A percentile compares a stretch with the other conserved stretches of the same genome.
Conservation (phyloP, 257 asterid genomes). For the Linaria vulgaris region DNA sequence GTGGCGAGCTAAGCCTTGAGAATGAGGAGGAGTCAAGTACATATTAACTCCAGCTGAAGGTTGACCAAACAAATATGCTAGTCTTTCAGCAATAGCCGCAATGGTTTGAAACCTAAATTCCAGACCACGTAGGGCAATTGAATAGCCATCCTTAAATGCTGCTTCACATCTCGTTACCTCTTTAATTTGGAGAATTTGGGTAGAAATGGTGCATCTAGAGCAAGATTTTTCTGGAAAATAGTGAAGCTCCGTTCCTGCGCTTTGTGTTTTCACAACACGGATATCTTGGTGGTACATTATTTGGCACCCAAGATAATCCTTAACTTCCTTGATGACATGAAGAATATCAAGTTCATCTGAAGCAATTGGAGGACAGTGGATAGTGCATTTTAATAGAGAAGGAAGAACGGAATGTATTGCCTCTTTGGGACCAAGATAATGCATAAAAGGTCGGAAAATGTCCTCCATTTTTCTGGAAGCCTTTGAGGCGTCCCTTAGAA, state of each 20-base stretch:
- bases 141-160: conserved; percentile 68
- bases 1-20: conserved; percentile 84
- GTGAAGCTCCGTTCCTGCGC: conserved; percentile 48
- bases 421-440: conserved; percentile 41
- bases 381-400: conserved; percentile 44
- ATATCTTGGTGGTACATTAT: conserved; percentile 66
- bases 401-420: conserved; percentile 40
- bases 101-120: conserved; percentile 56
- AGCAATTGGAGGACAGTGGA: conserved; percentile 66
- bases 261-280: conserved; percentile 58
- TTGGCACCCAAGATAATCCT: conserved; percentile 57
- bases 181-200: conserved; percentile 36
- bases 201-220: conserved; percentile 27
- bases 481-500: conserved; percentile 37
- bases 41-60: conserved; percentile 82
- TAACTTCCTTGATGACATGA: conserved; percentile 53
- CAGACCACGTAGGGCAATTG: conserved; percentile 79
- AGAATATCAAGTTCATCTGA: conserved; percentile 66
- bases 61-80: conserved; percentile 78
- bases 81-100: conserved; percentile 58
- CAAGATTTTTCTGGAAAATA: conserved; percentile 41
- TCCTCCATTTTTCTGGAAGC: conserved; percentile 30
- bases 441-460: conserved; percentile 44
- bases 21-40: conserved; percentile 74
- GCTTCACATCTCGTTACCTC: conserved; percentile 57